These are phyloP conservation scores for Juglanconis juglandina DNA, from an alignment of 2,329 filamentous ascomycete species.

Conservation along the genomic window DNA sequence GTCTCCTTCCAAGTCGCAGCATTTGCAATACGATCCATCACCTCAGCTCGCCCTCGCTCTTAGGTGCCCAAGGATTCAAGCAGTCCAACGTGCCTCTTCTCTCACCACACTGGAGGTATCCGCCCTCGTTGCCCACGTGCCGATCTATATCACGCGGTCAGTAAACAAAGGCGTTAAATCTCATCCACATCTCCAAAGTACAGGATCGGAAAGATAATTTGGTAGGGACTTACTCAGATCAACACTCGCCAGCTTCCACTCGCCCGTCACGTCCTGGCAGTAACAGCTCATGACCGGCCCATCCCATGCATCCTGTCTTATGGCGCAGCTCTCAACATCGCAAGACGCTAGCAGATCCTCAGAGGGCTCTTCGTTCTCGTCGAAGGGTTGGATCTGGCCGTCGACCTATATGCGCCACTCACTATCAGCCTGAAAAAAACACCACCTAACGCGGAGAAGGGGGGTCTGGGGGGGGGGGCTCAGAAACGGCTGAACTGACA, in stretches of 20 bases:
- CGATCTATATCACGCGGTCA: background rate
- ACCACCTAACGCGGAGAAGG: too few relatives aligned
- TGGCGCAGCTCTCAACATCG: constrained; percentile 13
- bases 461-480: too few relatives aligned
- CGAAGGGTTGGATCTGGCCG: background rate
- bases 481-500: background rate
- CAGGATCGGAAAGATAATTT: background rate
- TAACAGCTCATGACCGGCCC: constrained; percentile 13
- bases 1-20: too few relatives aligned
- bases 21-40: background rate
- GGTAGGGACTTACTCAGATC: constrained; percentile 10
- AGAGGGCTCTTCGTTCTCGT: background rate
- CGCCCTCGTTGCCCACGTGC: constrained; percentile 6
- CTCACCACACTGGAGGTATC: constrained; percentile 1
- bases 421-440: too few relatives aligned
- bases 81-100: background rate
- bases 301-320: constrained; percentile 8
- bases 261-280: background rate
- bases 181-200: background rate
- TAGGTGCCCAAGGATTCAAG: background rate
- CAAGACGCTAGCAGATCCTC: background rate
- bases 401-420: background rate
- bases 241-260: background rate
- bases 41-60: background rate
- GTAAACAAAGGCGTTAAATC: background rate